Percentiles rank a stretch among this genome's conserved stretches.
These are phyloP conservation scores for Trametes cingulata DNA, from an alignment of 768 basidiomycete species.

Conservation along the genomic window DNA sequence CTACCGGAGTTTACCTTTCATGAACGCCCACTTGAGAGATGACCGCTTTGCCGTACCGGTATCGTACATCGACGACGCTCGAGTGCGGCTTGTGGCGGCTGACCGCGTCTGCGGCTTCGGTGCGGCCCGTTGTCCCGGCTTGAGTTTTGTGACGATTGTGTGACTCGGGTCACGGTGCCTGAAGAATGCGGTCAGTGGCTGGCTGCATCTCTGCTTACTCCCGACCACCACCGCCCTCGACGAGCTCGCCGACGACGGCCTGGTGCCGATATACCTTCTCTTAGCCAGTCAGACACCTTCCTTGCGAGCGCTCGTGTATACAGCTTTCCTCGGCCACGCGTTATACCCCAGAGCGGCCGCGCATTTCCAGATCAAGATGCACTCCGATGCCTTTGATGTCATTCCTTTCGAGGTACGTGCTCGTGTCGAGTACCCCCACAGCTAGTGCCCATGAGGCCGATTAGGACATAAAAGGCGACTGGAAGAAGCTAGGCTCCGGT, in stretches of 20 bases:
- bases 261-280: conserved; percentile 12
- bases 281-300: background rate
- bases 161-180: conserved; percentile 13
- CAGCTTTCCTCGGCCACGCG: background rate
- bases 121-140: background rate
- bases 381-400: conserved; percentile 80
- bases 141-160: background rate
- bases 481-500: conserved; percentile 90
- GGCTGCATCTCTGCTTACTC: conserved; percentile 3
- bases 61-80: no score
- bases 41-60: no score
- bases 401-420: conserved; percentile 77
- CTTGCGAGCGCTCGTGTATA: background rate
- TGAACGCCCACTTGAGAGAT: no score
- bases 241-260: conserved; percentile 12
- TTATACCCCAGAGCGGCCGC: background rate
- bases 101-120: background rate
- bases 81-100: background rate
- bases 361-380: conserved; percentile 26
- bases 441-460: conserved; percentile 6
- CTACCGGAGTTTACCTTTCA: no score
- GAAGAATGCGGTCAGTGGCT: conserved; percentile 16
- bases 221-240: conserved; percentile 11
- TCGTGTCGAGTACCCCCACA: background rate
- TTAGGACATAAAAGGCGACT: conserved; percentile 84